Conservation (phyloP, 129 eudicot species). For the Cynara cardunculus region DNA sequence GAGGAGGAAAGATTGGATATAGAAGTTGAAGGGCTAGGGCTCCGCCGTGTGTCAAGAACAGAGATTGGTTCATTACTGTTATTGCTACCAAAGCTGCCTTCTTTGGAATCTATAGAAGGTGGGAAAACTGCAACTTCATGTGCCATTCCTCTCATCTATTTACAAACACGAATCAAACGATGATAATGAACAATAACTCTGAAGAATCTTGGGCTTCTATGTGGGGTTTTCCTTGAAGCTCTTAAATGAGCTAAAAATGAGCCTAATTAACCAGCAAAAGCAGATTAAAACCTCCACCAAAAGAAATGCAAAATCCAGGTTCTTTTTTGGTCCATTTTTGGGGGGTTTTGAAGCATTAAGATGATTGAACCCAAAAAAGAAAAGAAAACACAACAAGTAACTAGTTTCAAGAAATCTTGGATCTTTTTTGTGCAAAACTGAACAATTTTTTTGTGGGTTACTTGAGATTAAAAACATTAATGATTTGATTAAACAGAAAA, state of each 20-base stretch:
- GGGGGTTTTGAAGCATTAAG: conserved; percentile 13
- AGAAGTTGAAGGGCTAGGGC: conserved; percentile 77
- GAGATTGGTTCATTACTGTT: conserved; percentile 54
- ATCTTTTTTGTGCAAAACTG: background rate
- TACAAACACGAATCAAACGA: background rate
- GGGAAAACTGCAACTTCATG: conserved; percentile 32
- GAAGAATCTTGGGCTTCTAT: background rate
- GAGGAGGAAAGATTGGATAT: conserved; percentile 55
- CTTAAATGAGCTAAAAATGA: background rate
- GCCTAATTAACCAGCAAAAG: background rate
- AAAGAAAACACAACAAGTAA: background rate
- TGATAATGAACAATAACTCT: background rate
- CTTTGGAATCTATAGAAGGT: conserved; percentile 31
- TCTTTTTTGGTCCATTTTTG: background rate
- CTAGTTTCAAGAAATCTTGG: background rate
- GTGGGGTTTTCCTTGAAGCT: background rate
- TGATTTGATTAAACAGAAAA: background rate
- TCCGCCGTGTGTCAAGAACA: conserved; percentile 52
- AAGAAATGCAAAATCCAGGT: background rate
- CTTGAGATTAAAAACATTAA: background rate
- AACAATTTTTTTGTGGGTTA: background rate
- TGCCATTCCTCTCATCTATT: conserved; percentile 32
- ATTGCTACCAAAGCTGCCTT: conserved; percentile 36
- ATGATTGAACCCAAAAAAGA: background rate
- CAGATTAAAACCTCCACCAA: background rate